Evolutionary conservation across 345 rosid genomes (phyloP).

Genomic region (Adansonia digitata): DNA sequence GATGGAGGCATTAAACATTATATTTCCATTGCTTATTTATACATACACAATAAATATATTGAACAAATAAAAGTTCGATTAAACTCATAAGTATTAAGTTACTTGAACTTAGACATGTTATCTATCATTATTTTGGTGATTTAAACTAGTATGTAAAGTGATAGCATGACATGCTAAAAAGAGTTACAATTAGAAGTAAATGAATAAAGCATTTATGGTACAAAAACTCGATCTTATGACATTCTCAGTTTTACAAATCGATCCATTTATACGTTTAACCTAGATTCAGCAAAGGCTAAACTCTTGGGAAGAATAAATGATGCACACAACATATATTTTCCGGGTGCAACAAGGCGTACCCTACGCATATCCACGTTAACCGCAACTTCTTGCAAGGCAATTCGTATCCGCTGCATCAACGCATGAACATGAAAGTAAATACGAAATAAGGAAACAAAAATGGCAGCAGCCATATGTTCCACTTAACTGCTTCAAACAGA

Average conservation of each 20-base stretch:
- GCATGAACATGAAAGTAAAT: not conserved
- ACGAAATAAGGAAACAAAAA: not conserved
- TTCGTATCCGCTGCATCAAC: slow-evolving; percentile 66
- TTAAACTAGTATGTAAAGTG: not conserved
- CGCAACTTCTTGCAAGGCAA: slow-evolving; percentile 61
- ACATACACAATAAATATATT: no score
- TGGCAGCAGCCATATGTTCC: not conserved
- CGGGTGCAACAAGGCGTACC: slow-evolving; percentile 49
- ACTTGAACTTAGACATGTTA: no score
- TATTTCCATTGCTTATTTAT: no score
- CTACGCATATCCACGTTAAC: slow-evolving; percentile 23
- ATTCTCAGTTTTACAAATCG: slow-evolving; percentile 1
- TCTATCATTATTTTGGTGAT: no score
- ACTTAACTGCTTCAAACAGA: not conserved
- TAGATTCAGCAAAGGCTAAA: slow-evolving; percentile 51
- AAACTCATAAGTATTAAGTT: no score
- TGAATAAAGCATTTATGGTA: not conserved
- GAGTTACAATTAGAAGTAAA: not conserved
- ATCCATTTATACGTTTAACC: not conserved
- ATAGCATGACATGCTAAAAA: not conserved
- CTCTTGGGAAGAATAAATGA: slow-evolving; percentile 70
- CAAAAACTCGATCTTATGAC: not conserved
- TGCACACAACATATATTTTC: slow-evolving; percentile 92
- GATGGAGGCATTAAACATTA: no score
- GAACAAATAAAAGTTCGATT: no score